Evolutionary conservation across 2,329 filamentous ascomycete species (phyloP), one percentile per base, ranked within the genome.

Genomic region (Paraphoma sp.): DNA sequence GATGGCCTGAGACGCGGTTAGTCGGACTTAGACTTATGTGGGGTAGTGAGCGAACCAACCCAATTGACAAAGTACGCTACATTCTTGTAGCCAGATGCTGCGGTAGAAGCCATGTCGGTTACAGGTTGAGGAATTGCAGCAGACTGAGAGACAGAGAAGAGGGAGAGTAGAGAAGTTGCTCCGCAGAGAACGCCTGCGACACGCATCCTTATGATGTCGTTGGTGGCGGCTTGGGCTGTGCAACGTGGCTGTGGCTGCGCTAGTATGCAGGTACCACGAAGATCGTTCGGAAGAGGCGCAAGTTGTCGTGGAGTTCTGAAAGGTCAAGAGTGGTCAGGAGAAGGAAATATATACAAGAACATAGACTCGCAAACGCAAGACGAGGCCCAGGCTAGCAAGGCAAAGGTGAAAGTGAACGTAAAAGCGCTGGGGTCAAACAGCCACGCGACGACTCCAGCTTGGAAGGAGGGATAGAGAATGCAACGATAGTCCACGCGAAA

Each of bases 51-150:
- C 45, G 23, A 40, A 62, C 62, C 16, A 52, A 75, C 74, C 74
- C 74, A 77, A 54, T 77, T 77, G 44, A 75, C 72, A 61, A 74
- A 77, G 57, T 77, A 77, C 1, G 73, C 73, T 29, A 76, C 74
- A 38, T 74, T 73, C 53, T 62, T 75, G 62, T 68, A 75, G 18
- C 72, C 72, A n/a, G 68, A 59, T 53, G 62, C 58, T 36, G 63
- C 61, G 11, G 59, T 31, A n/a, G 59, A 53, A 44, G 54, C 53
- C 50, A 69, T 63, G 23, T 64, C 44, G 50, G 41, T 23, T 14
- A 41, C 48, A 29, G 52, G 51, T 45, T 60, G 63, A 45, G 71
- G 69, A 33, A 75, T 57, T 12, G 63, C 67, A 47, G 59, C 58
- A 31, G 70, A 64, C 23, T 59, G 56, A 49, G 57, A n/a, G 65